A percentile compares a stretch with the other conserved stretches of the same genome.
Evolutionary conservation across 1,284 basidiomycete genomes (phyloP).

Genomic region (Dichomitus squalens): DNA sequence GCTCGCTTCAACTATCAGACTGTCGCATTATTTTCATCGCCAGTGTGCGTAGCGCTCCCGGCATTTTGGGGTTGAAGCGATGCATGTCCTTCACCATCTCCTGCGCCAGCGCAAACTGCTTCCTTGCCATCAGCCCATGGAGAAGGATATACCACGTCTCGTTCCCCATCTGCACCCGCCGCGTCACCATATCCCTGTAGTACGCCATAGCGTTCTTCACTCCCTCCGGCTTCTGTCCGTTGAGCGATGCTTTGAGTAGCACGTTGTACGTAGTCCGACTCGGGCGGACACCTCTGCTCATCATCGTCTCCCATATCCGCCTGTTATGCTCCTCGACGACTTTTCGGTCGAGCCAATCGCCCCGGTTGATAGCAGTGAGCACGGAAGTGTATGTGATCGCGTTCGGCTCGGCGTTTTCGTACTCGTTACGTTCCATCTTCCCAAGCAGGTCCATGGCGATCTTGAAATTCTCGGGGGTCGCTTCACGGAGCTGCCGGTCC

Average conservation of each 20-base stretch:
- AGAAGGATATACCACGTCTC: constrained; percentile 81
- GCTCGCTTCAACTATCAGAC: constrained; percentile 21
- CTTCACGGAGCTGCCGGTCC: constrained; percentile 63
- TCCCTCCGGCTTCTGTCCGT: constrained; percentile 48
- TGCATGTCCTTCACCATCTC: constrained; percentile 64
- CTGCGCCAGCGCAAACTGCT: constrained; percentile 59
- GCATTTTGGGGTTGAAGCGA: constrained; percentile 12
- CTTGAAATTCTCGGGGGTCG: constrained; percentile 53
- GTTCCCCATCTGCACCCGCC: constrained; percentile 50
- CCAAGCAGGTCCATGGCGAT: constrained; percentile 67
- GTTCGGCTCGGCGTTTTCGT: constrained; percentile 59
- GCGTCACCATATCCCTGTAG: constrained; percentile 65
- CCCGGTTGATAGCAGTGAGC: constrained; percentile 60
- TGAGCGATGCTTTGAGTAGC: constrained; percentile 66
- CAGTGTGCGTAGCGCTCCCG: constrained; percentile 39
- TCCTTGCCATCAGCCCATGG: constrained; percentile 54
- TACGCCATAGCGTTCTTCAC: constrained; percentile 58
- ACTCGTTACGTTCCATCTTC: constrained; percentile 64
- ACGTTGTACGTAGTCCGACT: constrained; percentile 74
- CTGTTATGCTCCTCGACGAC: constrained; percentile 47
- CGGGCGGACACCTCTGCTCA: constrained; percentile 49
- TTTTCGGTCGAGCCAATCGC: constrained; percentile 44
- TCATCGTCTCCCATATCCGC: constrained; percentile 65
- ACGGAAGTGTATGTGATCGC: constrained; percentile 76
- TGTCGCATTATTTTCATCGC: constrained; percentile 41